Evolutionary conservation across 495 filamentous ascomycete species (phyloP), one percentile per base, ranked within the genome.

Genomic region (Arthonia radiata): DNA sequence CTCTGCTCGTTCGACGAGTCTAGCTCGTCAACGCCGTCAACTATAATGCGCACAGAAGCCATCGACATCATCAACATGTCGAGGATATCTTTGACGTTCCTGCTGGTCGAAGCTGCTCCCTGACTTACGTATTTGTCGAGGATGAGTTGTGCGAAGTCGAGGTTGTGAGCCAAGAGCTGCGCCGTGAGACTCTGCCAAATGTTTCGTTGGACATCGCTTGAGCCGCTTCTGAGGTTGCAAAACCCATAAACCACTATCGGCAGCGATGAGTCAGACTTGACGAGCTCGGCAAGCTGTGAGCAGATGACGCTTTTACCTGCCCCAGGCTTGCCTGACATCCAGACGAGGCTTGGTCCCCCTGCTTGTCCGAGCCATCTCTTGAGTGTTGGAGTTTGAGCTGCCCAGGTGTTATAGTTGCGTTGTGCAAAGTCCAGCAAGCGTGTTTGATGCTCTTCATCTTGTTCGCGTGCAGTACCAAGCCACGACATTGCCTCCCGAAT

Each of bases 1-100:
- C 23, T 27, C n/a, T 36, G 41, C 19, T 42, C 31, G 29, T 56
- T 42, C 2, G 24, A n/a, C 1, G 25, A 3, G 5, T 43, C 36
- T 23, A 51, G 55, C 27, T 59, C 55, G 25, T 59, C 56, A 3
- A 58, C 17, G 0, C 52, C 56, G 29, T 59, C 56, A 27, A 58
- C 47, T 9, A 56, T 33, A 12, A 59, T 43, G 29, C 43, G 46
- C 1, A 44, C 29, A 4, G 37, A 28, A 17, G 33, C 34, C 7
- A 38, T 34, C 23, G 34, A 31, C 13, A 38, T 28, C 19, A 46
- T 39, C 15, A 43, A 37, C 3, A 35, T 27, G 11, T 42, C 31
- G 4, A 55, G 32, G 10, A 57, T 41, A 0, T 43, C 28, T 24
- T 36, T 38, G 15, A 43, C 36, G 4, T 36, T n/a, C n/a, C n/a